Evolutionary conservation across 202 grass and related monocot genomes (phyloP), one percentile per base, ranked within the genome.

Genomic region (Panicum hallii): DNA sequence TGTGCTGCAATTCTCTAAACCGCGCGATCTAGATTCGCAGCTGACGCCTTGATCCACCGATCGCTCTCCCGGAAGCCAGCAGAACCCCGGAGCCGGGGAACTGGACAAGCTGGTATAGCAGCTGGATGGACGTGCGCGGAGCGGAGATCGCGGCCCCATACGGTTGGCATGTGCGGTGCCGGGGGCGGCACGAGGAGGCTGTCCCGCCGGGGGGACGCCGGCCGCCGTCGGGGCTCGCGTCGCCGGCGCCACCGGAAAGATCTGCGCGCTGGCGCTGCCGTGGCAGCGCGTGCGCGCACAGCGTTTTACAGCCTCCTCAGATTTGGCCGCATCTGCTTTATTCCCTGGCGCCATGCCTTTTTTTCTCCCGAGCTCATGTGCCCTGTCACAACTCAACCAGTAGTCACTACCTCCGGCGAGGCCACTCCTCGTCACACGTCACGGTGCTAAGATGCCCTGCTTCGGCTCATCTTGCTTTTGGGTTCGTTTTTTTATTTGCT

Each of bases 121-220:
- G 68, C 16, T 28, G 68, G 68, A 38, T 4, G 68, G 68, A 47
- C 69, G 43, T 47, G 43, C 43, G 68, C 68, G 4, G 42, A 13
- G 42, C 11, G 56, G 11, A 32, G 26, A 63, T 32, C 72, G 53
- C 9, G 7, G 9, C 50, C 50, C 50, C 50, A 50, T 50, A 4
- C 48, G 13, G 54, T 0, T 12, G 58, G 14, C 82, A 80, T 67
- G 82, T 84, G 87, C 60, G 17, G 22, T 20, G 6, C 19, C 3
- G 64, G 57, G 54, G 15, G 67, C 26, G 67, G 26, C 89, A 84
- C 89, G 85, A 81, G 80, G 63, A 49, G 47, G 11, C 14, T 87
- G 89, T 84, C 84, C 36, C 47, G 41, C 13, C 19, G 20, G 55
- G 63, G 42, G 84, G 89, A 75, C 52, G 74, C 84, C 53, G 54